Conservation (phyloP, 441 rosid species). For the California macrophylla region DNA sequence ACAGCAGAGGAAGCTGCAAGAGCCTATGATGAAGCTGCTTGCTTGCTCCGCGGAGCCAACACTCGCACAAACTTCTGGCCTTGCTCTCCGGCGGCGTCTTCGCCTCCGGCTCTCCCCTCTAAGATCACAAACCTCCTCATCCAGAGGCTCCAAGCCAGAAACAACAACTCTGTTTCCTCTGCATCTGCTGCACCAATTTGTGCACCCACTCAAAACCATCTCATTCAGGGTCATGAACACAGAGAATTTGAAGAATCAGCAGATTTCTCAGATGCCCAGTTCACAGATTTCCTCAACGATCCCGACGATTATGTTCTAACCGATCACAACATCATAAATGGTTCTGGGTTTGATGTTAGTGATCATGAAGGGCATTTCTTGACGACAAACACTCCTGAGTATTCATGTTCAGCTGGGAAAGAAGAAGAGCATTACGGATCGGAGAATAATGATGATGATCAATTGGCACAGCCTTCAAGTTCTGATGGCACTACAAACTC, state of each 20-base stretch:
- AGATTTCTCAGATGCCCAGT: constrained; percentile 26
- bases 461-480: constrained; percentile 19
- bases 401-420: too few relatives aligned
- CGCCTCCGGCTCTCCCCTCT: constrained; percentile 48
- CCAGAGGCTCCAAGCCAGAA: constrained; percentile 49
- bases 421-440: too few relatives aligned
- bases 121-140: constrained; percentile 57
- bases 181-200: constrained; percentile 8
- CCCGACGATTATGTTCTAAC: constrained; percentile 22
- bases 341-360: background rate
- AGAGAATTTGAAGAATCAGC: constrained; percentile 4
- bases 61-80: constrained; percentile 68
- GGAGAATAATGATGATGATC: background rate
- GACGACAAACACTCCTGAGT: constrained; percentile 26
- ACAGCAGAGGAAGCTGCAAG: constrained; percentile 47
- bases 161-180: constrained; percentile 21
- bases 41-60: constrained; percentile 52
- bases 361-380: constrained; percentile 16
- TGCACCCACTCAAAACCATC: background rate
- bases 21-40: constrained; percentile 69
- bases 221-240: background rate
- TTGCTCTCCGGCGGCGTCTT: constrained; percentile 32
- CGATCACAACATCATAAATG: background rate
- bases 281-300: constrained; percentile 37
- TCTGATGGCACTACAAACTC: constrained; percentile 5